Conservation (phyloP, 192 early-diverging fungal species). For the Pilaira anomala region DNA sequence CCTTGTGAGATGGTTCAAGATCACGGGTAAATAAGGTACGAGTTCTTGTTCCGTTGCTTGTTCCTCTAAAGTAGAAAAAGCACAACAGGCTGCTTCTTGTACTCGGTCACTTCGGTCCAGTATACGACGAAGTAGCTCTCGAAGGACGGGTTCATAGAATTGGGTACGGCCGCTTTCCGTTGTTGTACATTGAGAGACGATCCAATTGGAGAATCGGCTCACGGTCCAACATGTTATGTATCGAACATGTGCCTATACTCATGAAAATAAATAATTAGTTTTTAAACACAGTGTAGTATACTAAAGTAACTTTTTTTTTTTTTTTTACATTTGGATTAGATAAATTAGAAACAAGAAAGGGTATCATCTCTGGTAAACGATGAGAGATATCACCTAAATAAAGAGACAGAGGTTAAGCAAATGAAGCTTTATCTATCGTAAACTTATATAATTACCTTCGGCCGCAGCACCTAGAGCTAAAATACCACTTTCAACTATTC, state of each 20-base stretch:
- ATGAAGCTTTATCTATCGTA: too few relatives aligned
- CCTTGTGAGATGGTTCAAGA: conserved; percentile 73
- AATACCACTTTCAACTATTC: conserved; percentile 87
- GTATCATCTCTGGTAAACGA: conserved; percentile 81
- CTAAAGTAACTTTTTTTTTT: background rate
- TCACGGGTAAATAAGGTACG: conserved; percentile 81
- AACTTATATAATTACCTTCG: conserved; percentile 59
- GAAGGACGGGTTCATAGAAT: conserved; percentile 86
- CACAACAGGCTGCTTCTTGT: conserved; percentile 94
- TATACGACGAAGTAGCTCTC: conserved; percentile 67
- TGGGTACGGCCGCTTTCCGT: conserved; percentile 30
- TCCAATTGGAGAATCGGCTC: conserved; percentile 68
- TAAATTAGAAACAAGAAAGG: conserved; percentile 75
- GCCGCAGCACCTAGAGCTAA: conserved; percentile 97
- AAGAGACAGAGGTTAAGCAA: too few relatives aligned
- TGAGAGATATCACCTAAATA: conserved; percentile 69
- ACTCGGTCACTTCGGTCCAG: conserved; percentile 96
- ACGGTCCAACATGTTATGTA: conserved; percentile 99
- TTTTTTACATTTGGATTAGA: conserved; percentile 63
- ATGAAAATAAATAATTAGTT: background rate
- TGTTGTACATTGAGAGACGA: conserved; percentile 12
- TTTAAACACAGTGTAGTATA: too few relatives aligned
- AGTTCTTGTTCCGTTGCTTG: conserved; percentile 73
- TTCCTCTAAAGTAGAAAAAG: conserved; percentile 94
- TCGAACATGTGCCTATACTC: conserved; percentile 75